Base-by-base conservation (phyloP, 1,284 basidiomycete genomes). In the Ustilago lituana region DNA sequence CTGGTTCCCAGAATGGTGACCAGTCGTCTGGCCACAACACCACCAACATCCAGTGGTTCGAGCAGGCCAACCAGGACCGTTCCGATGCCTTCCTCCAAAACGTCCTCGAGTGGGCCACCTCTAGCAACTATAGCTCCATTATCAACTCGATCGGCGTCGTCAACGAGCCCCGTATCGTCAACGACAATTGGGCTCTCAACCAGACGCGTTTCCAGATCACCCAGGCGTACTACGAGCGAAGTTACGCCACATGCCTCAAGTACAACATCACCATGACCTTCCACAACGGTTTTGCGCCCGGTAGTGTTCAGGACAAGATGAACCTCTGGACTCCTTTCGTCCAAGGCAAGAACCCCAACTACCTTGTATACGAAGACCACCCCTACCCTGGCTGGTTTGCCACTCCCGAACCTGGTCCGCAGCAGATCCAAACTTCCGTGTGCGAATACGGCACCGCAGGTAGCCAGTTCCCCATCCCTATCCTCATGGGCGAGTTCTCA, bases 1-100 rank as follows among this genome's bases (percentile, higher is more conserved):
- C 84, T 11, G 84, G 84, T 36, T 80, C 78, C n/a, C 84, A 84
- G 66, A 79, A 78, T 45, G 78, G 78, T 41, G 79, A 81, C 53
- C 79, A 81, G 64, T 74, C 77, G 11, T 74, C 69, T 9, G 79
- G 79, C 5, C 76, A 69, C 76, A 79, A 78, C 68, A 73, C 70
- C 37, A 69, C 76, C 50, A 60, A 59, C 50, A 49, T 64, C 26
- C 33, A 52, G 38, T 81, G 76, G 75, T 81, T 61, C 54, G 19
- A 11, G 2, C 47, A 60, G 39, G n/a, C 40, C 45, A 73, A 79
- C 59, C 70, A 76, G 48, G 55, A 58, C 5, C 65, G 62, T 24
- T 79, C 77, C 36, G 59, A 74, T 24, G 44, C 64, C n/a, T 66
- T 71, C 10, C 27, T 81, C 22, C 57, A 72, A 15, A 69, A 64